phyloP scores from a whole-genome alignment of 768 basidiomycete species.

The Calocera cornea region DNA sequence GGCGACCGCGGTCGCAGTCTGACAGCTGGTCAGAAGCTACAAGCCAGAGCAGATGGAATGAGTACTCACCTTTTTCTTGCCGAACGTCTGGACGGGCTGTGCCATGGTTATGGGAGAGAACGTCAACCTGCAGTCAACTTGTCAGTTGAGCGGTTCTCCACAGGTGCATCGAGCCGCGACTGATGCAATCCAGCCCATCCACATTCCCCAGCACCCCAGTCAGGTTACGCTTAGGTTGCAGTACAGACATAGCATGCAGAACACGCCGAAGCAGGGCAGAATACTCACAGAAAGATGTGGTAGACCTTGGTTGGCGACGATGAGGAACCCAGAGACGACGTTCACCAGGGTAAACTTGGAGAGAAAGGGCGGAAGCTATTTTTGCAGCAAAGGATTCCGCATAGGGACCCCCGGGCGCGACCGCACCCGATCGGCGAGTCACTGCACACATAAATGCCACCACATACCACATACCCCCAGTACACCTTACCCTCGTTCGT shows the following conservation, averaged over 20 bases:
- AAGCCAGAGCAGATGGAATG: background rate
- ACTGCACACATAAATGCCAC: no score
- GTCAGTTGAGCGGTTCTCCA: background rate
- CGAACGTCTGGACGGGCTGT: conserved; percentile 97
- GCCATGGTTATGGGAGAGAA: conserved; percentile 34
- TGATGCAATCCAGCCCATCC: conserved; percentile 31
- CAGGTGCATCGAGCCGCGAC: background rate
- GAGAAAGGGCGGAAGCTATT: no score
- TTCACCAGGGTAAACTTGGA: no score
- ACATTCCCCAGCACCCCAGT: background rate
- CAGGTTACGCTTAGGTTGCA: no score
- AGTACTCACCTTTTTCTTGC: conserved; percentile 92
- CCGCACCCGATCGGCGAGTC: no score
- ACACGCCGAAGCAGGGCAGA: background rate
- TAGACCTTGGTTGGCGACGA: background rate
- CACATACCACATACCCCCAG: no score
- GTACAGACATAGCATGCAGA: background rate
- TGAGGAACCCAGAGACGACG: background rate
- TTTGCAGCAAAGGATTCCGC: no score
- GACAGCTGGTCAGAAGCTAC: conserved; percentile 5
- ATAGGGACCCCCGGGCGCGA: no score
- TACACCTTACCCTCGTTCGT: no score
- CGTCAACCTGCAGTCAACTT: background rate
- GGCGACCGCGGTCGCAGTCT: conserved; percentile 98
- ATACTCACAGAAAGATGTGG: background rate